Percentiles rank a stretch among this genome's conserved stretches.
Conservation (phyloP, 176 grass and related monocot genomes). For the Raddia guianensis region DNA sequence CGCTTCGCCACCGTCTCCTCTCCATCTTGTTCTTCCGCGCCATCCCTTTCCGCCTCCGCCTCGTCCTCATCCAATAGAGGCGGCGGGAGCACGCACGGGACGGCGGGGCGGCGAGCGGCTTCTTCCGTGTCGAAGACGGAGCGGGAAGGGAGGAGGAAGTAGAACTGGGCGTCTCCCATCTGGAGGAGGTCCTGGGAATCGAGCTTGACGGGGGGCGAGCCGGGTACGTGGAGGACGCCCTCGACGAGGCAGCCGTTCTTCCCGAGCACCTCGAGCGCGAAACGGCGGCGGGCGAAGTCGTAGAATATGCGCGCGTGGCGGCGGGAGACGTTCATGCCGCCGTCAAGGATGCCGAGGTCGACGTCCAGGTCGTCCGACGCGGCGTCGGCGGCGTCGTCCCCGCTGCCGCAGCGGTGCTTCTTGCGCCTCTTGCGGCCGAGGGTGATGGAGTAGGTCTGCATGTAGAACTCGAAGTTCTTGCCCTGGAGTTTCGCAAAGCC, state of each 20-base stretch:
- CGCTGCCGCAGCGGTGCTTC: slow-evolving; percentile 31
- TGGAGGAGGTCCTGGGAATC: slow-evolving; percentile 93
- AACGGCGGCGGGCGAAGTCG: slow-evolving; percentile 67
- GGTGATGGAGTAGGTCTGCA: slow-evolving; percentile 93
- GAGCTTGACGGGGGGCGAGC: slow-evolving; percentile 64
- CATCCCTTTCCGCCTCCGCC: slow-evolving; percentile 30
- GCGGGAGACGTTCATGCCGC: slow-evolving; percentile 90
- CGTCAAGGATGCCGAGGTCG: slow-evolving; percentile 75
- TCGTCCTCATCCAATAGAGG: slow-evolving; percentile 33
- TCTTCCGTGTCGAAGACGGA: slow-evolving; percentile 63
- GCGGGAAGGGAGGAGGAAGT: slow-evolving; percentile 84
- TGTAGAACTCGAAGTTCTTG: slow-evolving; percentile 89
- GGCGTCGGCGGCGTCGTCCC: background rate
- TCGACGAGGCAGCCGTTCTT: slow-evolving; percentile 92
- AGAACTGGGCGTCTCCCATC: slow-evolving; percentile 87
- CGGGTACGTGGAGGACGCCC: slow-evolving; percentile 69
- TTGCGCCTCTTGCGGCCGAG: slow-evolving; percentile 79
- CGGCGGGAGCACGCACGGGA: slow-evolving; percentile 16
- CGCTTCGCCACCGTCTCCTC: slow-evolving; percentile 40
- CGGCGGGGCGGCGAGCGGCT: background rate
- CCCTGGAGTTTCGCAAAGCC: slow-evolving; percentile 94
- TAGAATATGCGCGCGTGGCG: slow-evolving; percentile 92
- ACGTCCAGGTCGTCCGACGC: slow-evolving; percentile 71
- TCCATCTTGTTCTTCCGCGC: slow-evolving; percentile 22
- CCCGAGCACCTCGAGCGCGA: slow-evolving; percentile 83